phyloP scores from a whole-genome alignment of 2,329 filamentous ascomycete species.

The Aspergillus jensenii region DNA sequence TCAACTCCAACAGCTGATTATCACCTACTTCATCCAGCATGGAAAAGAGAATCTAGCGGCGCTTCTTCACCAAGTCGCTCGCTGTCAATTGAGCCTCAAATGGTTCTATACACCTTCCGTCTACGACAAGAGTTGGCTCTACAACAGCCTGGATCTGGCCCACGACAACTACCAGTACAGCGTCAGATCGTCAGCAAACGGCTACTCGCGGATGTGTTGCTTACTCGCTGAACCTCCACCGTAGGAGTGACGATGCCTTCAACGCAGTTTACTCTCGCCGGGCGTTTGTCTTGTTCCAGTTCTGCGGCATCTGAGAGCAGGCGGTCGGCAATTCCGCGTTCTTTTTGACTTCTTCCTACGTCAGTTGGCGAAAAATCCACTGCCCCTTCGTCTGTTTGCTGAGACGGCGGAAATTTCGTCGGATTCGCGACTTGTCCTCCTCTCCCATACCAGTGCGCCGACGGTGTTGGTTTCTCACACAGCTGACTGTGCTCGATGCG shows the following conservation, averaged over 20 bases:
- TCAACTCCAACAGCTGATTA: background rate
- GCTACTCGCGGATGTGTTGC: constrained; percentile 6
- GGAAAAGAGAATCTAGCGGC: background rate
- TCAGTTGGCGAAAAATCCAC: constrained; percentile 6
- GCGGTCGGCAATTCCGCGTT: constrained; percentile 13
- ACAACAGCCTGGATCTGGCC: background rate
- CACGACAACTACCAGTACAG: background rate
- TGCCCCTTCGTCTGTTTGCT: background rate
- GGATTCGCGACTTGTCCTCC: background rate
- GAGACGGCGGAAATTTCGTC: background rate
- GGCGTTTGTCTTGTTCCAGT: background rate
- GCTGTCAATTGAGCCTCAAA: background rate
- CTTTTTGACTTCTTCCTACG: background rate
- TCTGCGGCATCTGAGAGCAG: constrained; percentile 8
- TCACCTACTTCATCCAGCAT: background rate
- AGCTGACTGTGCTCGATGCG: background rate
- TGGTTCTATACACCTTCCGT: background rate
- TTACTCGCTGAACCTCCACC: background rate
- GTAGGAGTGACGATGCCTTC: background rate
- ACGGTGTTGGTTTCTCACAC: background rate
- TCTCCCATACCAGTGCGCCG: background rate
- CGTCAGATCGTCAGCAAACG: background rate
- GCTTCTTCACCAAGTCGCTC: background rate
- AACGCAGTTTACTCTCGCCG: background rate
- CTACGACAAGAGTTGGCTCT: background rate